Evolutionary conservation across 345 rosid genomes (phyloP).

Genomic region (Populus tremula): DNA sequence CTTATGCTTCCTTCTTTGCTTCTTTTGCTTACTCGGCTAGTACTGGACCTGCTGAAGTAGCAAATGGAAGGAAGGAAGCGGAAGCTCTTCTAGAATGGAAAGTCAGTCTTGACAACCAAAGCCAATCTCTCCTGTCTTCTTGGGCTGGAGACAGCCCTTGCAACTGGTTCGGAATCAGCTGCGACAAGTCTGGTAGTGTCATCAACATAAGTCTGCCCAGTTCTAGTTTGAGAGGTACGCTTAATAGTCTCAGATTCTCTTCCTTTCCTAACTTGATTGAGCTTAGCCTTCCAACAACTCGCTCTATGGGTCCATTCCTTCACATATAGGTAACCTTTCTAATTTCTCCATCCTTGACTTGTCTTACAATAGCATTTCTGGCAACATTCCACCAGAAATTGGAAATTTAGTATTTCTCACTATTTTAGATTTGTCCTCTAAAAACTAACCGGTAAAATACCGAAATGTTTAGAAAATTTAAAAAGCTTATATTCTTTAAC

Average conservation of each 20-base stretch:
- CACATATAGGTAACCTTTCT: conserved; percentile 12
- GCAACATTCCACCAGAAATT: background rate
- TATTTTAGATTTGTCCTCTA: background rate
- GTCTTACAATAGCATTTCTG: background rate
- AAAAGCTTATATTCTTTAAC: background rate
- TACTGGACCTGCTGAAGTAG: background rate
- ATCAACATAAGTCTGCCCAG: background rate
- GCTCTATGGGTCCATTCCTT: conserved; percentile 19
- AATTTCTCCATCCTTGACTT: conserved; percentile 7
- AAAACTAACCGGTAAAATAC: background rate
- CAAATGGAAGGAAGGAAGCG: background rate
- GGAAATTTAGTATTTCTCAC: too few relatives aligned
- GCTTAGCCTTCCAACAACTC: conserved; percentile 5
- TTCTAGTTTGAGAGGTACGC: conserved; percentile 8
- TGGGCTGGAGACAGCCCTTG: conserved; percentile 15
- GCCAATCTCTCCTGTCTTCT: conserved; percentile 3
- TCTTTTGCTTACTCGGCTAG: conserved; percentile 2
- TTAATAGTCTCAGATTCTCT: conserved; percentile 14
- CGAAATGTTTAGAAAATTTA: background rate
- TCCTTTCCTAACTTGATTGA: conserved; percentile 9
- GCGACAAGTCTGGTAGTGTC: conserved; percentile 7
- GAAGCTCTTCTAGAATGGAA: conserved; percentile 27
- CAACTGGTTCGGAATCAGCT: conserved; percentile 13
- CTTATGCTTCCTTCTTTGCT: background rate
- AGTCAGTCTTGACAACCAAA: conserved; percentile 13